Base-by-base conservation (phyloP, 371 early-diverging fungal genomes). In the Haplosporangium sp. region DNA sequence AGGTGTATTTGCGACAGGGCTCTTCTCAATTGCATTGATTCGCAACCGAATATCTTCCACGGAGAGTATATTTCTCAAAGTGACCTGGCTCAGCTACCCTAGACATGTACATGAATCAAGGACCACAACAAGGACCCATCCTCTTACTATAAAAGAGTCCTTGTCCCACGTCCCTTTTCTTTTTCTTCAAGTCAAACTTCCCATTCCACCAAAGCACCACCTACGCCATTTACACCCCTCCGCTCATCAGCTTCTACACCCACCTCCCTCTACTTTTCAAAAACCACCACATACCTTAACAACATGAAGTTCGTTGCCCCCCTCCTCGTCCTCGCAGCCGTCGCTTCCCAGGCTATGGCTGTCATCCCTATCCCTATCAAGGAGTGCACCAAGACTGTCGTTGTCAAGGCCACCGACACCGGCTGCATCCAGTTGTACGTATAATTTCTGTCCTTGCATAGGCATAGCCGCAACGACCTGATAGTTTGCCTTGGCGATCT, bases 141-240 rank as follows among this genome's bases (percentile, higher is more conserved):
- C n/a, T n/a, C n/a, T 42, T 14, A 0, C 48, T 70, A 70, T 70
- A 64, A 62, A 73, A 73, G 48, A 42, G 36, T 58, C 23, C 10
- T 21, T 14, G 48, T 6, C 12, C 18, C 42, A 57, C 45, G 47
- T 38, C 53, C 14, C 11, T 38, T 47, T 59, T 59, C 29, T 59
- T 62, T 67, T 64, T 58, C 74, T 47, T 74, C 43, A 74, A 74
- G 74, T 68, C 59, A 59, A 38, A 54, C 74, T 74, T 74, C 74
- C 64, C 74, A 59, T 74, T 74, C 74, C 74, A 67, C 14, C 14
- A 52, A 51, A 47, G 14, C 45, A 47, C 46, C 54, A 20, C 38
- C 23, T 20, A 21, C 54, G 50, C 36, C 51, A n/a, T 54, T 20
- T 21, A n/a, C 60, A 40, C n/a, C 14, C 37, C 38, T 51, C 48